Evolutionary conservation across 2,329 filamentous ascomycete species (phyloP).

Genomic region (Nannizzia gypsea): DNA sequence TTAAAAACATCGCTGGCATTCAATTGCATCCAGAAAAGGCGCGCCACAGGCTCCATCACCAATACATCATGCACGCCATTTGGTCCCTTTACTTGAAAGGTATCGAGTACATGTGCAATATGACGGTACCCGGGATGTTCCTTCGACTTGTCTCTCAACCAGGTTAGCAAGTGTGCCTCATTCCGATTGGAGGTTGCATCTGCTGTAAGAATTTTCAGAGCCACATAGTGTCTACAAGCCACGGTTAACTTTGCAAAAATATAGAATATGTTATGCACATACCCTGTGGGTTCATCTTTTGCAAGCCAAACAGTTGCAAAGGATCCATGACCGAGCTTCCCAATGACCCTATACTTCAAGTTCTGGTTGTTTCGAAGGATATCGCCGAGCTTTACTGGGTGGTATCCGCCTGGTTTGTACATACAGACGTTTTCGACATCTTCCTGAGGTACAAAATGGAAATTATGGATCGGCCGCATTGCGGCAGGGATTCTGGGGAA

Average conservation of each 20-base stretch:
- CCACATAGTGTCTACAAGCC: background rate
- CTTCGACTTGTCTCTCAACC: conserved; percentile 10
- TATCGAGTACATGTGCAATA: conserved; percentile 27
- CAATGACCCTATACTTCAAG: conserved; percentile 23
- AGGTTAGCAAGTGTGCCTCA: background rate
- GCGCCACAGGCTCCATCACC: background rate
- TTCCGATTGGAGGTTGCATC: background rate
- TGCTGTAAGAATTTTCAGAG: conserved; percentile 1
- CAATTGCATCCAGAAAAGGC: conserved; percentile 8
- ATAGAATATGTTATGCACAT: conserved; percentile 8
- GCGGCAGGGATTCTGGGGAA: background rate
- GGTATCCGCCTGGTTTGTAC: conserved; percentile 23
- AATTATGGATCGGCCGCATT: conserved; percentile 4
- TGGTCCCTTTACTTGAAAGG: conserved; percentile 31
- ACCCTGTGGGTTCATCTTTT: conserved; percentile 16
- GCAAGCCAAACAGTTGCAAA: conserved; percentile 29
- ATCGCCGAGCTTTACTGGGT: conserved; percentile 25
- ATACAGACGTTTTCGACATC: background rate
- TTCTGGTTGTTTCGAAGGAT: conserved; percentile 18
- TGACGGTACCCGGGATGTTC: conserved; percentile 13
- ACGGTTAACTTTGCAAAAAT: background rate
- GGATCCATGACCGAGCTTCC: conserved; percentile 29
- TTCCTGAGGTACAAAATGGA: conserved; percentile 5
- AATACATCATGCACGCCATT: conserved; percentile 39
- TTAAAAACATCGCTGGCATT: background rate